These are phyloP conservation scores for Cyclotella baltica DNA, from an alignment of 108 stramenopile species.

Conservation along the genomic window DNA sequence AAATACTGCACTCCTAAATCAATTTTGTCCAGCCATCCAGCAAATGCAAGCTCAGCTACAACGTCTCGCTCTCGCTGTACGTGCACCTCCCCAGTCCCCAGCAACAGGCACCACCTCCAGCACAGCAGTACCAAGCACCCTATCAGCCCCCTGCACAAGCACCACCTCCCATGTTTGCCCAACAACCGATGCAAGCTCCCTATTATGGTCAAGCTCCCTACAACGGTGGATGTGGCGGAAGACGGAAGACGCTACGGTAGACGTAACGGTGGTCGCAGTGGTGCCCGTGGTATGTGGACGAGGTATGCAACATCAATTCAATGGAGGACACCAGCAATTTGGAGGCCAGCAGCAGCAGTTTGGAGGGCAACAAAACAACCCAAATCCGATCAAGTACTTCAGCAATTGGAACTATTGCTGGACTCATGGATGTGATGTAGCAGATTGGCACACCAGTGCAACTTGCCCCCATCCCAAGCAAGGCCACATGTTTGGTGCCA, in stretches of 20 bases:
- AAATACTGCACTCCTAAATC: neutral
- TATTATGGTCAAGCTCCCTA: no score
- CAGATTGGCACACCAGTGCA: neutral
- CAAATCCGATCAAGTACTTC: neutral
- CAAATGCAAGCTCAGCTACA: neutral
- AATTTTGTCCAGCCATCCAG: neutral
- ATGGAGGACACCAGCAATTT: no score
- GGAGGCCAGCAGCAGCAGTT: no score
- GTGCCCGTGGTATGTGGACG: neutral
- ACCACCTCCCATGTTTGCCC: no score
- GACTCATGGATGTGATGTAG: constrained; percentile 3
- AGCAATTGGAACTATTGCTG: constrained; percentile 22
- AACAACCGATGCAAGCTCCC: no score
- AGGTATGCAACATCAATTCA: neutral
- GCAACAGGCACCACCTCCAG: neutral
- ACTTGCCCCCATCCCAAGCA: neutral
- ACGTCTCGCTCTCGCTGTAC: neutral
- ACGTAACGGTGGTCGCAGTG: no score
- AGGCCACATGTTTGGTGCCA: neutral
- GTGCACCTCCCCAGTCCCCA: neutral
- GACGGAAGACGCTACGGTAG: neutral
- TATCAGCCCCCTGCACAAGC: neutral
- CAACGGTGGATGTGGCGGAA: neutral
- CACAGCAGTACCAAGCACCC: neutral
- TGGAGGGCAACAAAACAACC: neutral